Evolutionary conservation across 805 yeast genomes (phyloP).

Genomic region (Kazachstania viticola): DNA sequence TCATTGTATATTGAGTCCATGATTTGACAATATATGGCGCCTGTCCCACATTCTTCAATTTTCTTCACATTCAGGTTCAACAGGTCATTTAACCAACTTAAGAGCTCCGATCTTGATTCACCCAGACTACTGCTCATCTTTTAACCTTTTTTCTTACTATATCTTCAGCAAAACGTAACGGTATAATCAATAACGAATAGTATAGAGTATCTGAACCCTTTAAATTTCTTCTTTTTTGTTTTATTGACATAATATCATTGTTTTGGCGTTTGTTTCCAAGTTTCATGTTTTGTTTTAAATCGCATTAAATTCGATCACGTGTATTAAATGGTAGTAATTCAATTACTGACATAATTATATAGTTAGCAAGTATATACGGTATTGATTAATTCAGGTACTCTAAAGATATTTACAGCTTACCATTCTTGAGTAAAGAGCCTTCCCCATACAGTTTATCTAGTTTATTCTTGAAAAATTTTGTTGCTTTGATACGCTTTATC

Average conservation of each 20-base stretch:
- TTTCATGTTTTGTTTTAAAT: too few species aligned
- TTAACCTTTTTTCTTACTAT: not conserved
- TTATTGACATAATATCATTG: too few species aligned
- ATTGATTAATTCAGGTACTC: too few species aligned
- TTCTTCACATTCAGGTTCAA: slow-evolving; percentile 55
- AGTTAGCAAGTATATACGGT: too few species aligned
- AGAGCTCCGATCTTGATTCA: slow-evolving; percentile 73
- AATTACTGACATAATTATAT: too few species aligned
- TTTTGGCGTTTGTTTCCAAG: too few species aligned
- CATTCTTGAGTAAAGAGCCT: slow-evolving; percentile 30
- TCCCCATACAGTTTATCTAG: slow-evolving; percentile 38
- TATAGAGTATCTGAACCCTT: too few species aligned
- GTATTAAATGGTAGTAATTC: too few species aligned
- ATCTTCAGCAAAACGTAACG: too few species aligned
- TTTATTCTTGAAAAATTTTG: slow-evolving; percentile 30
- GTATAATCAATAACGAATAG: too few species aligned
- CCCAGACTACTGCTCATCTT: slow-evolving; percentile 31
- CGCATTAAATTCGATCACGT: too few species aligned
- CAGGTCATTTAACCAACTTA: slow-evolving; percentile 74
- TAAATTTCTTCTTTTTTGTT: not conserved
- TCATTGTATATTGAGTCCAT: slow-evolving; percentile 78
- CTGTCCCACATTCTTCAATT: slow-evolving; percentile 90
- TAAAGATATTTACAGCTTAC: slow-evolving; percentile 7
- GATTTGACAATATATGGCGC: slow-evolving; percentile 90
- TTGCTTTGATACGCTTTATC: slow-evolving; percentile 40